phyloP scores from a whole-genome alignment of 2,329 filamentous ascomycete genomes.

The Fusarium guadeloupense region DNA sequence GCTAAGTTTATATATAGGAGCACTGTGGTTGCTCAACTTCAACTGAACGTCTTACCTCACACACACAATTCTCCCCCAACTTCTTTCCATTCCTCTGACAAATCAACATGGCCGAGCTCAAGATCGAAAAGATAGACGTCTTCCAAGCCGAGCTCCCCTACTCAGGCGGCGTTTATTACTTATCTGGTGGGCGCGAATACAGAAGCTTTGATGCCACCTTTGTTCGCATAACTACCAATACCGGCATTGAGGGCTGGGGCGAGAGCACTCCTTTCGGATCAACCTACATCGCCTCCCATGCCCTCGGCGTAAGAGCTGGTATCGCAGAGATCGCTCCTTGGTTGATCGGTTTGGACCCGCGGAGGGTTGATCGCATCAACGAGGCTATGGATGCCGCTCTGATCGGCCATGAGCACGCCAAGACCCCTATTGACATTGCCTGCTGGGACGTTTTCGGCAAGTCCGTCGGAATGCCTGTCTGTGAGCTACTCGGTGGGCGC shows the following conservation, averaged over 20 bases:
- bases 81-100: background rate
- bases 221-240: slow-evolving; percentile 33
- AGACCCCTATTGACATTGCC: slow-evolving; percentile 30
- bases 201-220: slow-evolving; percentile 30
- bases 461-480: slow-evolving; percentile 29
- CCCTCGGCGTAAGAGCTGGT: slow-evolving; percentile 27
- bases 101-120: slow-evolving; percentile 37
- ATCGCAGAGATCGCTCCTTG: slow-evolving; percentile 26
- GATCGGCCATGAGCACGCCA: slow-evolving; percentile 26
- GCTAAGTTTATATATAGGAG: background rate
- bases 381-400: slow-evolving; percentile 30
- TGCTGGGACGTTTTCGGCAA: slow-evolving; percentile 37
- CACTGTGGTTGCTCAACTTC: too few relatives aligned
- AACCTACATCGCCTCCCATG: slow-evolving; percentile 30
- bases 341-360: slow-evolving; percentile 24
- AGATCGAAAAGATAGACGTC: slow-evolving; percentile 34
- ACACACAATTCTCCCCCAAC: background rate
- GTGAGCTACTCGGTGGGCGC: slow-evolving; percentile 31
- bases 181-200: slow-evolving; percentile 27
- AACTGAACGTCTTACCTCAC: background rate
- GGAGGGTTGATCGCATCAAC: slow-evolving; percentile 33
- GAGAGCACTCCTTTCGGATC: slow-evolving; percentile 36
- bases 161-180: slow-evolving; percentile 24
- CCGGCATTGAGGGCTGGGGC: slow-evolving; percentile 34
- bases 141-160: slow-evolving; percentile 28